A percentile compares a stretch with the other conserved stretches of the same genome.
These are phyloP conservation scores for Blastocystis sp. DNA, from an alignment of 352 stramenopile genomes.

Conservation along the genomic window DNA sequence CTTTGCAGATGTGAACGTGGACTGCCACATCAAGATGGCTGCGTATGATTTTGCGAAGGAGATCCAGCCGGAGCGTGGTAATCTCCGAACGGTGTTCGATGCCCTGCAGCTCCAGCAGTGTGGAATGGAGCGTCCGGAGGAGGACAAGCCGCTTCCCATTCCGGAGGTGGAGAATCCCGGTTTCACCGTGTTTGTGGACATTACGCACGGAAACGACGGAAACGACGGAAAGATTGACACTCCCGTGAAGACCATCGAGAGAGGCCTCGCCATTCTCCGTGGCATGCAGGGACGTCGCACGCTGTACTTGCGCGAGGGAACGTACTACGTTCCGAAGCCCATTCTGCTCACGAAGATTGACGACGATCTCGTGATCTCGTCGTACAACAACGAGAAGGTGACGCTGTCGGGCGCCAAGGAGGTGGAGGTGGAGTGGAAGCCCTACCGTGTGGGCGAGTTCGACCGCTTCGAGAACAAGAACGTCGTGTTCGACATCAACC, in stretches of 20 bases:
- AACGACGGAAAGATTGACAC: slow-evolving; percentile 12
- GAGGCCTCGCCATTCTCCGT: not conserved
- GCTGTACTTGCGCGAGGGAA: slow-evolving; percentile 28
- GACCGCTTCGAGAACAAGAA: slow-evolving; percentile 30
- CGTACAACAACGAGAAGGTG: slow-evolving; percentile 56
- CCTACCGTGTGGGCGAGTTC: slow-evolving; percentile 36
- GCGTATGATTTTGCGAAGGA: slow-evolving; percentile 55
- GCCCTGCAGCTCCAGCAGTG: slow-evolving; percentile 45
- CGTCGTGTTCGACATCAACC: not conserved
- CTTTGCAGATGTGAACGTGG: slow-evolving; percentile 48
- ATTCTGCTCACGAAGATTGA: slow-evolving; percentile 37
- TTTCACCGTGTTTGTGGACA: slow-evolving; percentile 27
- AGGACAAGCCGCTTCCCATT: slow-evolving; percentile 15
- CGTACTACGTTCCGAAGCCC: slow-evolving; percentile 55
- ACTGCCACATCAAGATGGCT: slow-evolving; percentile 48
- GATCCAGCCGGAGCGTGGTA: slow-evolving; percentile 25
- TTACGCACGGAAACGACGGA: slow-evolving; percentile 8
- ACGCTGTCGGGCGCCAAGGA: slow-evolving; percentile 26
- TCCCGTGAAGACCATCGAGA: slow-evolving; percentile 51
- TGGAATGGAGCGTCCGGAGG: slow-evolving; percentile 28
- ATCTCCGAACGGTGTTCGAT: slow-evolving; percentile 36
- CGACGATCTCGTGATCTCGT: slow-evolving; percentile 38
- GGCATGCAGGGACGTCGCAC: slow-evolving; percentile 4
- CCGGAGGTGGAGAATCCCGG: slow-evolving; percentile 34
- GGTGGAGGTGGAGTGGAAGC: slow-evolving; percentile 49